Percentiles rank a stretch among this genome's conserved stretches.
Conservation (phyloP, 768 basidiomycete species). For the Leccinellum rugosiceps region DNA sequence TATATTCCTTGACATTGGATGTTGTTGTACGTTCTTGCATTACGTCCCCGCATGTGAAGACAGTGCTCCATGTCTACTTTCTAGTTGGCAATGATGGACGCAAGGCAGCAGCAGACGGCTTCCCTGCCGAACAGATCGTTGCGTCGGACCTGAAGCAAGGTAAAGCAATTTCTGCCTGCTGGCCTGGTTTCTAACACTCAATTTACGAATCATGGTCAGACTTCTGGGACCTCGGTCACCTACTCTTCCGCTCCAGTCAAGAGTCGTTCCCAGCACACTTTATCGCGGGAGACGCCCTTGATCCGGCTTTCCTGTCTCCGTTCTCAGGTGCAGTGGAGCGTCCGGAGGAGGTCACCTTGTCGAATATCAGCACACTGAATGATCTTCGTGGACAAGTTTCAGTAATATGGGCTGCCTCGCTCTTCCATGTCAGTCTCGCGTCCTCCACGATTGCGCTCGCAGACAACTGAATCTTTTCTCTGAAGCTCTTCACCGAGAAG, state of each 20-base stretch:
- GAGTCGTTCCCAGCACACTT: conserved; percentile 54
- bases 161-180: conserved; percentile 5
- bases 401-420: conserved; percentile 45
- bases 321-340: conserved; percentile 19
- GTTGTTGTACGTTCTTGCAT: conserved; percentile 3
- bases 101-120: conserved; percentile 40
- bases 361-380: conserved; percentile 39
- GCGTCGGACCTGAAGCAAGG: conserved; percentile 39
- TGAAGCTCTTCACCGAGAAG: conserved; percentile 26
- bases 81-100: conserved; percentile 42
- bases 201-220: conserved; percentile 29
- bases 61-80: not conserved
- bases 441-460: conserved; percentile 19
- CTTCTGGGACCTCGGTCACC: conserved; percentile 47
- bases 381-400: conserved; percentile 45
- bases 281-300: conserved; percentile 52
- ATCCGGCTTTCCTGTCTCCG: conserved; percentile 40
- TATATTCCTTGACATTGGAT: conserved; percentile 37
- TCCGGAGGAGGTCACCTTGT: conserved; percentile 21
- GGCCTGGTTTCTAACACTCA: not conserved
- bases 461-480: conserved; percentile 19
- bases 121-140: conserved; percentile 36
- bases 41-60: not conserved
- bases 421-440: conserved; percentile 39
- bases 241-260: conserved; percentile 34